These are phyloP conservation scores for Bruguiera parviflora DNA, from an alignment of 345 rosid genomes.

Conservation along the genomic window DNA sequence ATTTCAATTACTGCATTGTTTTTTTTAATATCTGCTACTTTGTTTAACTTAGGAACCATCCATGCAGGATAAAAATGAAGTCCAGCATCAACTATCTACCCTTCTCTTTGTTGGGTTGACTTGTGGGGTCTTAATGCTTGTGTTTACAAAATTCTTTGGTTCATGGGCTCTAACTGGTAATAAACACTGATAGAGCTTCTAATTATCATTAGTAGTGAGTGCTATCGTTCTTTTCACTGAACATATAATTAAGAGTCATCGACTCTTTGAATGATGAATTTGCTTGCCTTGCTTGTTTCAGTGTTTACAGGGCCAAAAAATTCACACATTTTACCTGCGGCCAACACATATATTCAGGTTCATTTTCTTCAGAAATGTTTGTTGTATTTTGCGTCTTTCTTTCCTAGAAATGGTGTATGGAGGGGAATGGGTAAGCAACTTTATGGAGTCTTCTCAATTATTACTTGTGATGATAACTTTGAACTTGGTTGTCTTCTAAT, in stretches of 20 bases:
- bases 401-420: background rate
- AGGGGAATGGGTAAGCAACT: background rate
- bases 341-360: conserved; percentile 88
- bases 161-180: conserved; percentile 77
- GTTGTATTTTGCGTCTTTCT: background rate
- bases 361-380: conserved; percentile 6
- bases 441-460: background rate
- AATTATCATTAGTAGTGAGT: background rate
- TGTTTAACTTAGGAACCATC: background rate
- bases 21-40: background rate
- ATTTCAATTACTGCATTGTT: background rate
- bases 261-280: background rate
- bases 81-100: conserved; percentile 87
- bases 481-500: background rate
- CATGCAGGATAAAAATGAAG: conserved; percentile 72
- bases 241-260: background rate
- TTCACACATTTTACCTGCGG: conserved; percentile 70
- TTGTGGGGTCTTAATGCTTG: conserved; percentile 69
- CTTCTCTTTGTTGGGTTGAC: conserved; percentile 68
- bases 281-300: conserved; percentile 25
- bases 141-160: conserved; percentile 65
- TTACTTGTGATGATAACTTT: background rate
- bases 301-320: conserved; percentile 77
- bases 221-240: background rate
- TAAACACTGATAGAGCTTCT: background rate